phyloP scores from a whole-genome alignment of 495 filamentous ascomycete species.

The Penicillium canescens region DNA sequence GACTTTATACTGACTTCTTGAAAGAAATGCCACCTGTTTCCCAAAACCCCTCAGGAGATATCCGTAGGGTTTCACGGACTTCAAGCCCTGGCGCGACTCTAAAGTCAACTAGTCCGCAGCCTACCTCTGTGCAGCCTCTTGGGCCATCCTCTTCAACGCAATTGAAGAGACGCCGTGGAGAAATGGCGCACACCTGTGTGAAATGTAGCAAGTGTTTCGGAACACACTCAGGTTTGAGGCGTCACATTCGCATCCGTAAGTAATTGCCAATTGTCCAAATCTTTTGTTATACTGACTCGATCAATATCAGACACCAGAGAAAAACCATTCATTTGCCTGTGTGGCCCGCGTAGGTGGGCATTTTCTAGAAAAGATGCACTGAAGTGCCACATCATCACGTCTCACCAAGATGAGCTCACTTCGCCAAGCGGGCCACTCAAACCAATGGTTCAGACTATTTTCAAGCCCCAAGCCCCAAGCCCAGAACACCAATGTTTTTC shows the following conservation, averaged over 20 bases:
- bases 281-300: slow-evolving; percentile 15
- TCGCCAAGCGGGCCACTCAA: slow-evolving; percentile 36
- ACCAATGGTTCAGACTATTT: background rate
- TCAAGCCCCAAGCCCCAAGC: too few relatives aligned
- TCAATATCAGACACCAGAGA: slow-evolving; percentile 50
- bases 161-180: slow-evolving; percentile 24
- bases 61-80: too few relatives aligned
- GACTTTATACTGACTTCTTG: too few relatives aligned
- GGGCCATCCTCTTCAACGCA: slow-evolving; percentile 31
- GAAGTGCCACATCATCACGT: slow-evolving; percentile 50
- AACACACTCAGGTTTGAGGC: slow-evolving; percentile 50
- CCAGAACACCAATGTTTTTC: too few relatives aligned
- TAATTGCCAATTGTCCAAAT: slow-evolving; percentile 23
- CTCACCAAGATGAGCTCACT: slow-evolving; percentile 33
- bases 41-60: too few relatives aligned
- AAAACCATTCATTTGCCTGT: slow-evolving; percentile 55
- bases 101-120: too few relatives aligned
- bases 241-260: slow-evolving; percentile 56
- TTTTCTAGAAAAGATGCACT: slow-evolving; percentile 55
- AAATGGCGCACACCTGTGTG: slow-evolving; percentile 38
- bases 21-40: too few relatives aligned
- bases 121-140: too few relatives aligned
- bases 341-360: slow-evolving; percentile 52
- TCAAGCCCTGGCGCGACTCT: too few relatives aligned
- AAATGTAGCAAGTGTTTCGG: slow-evolving; percentile 43